These are phyloP conservation scores for Scutellaria barbata DNA, from an alignment of 257 asterid genomes.

Conservation along the genomic window DNA sequence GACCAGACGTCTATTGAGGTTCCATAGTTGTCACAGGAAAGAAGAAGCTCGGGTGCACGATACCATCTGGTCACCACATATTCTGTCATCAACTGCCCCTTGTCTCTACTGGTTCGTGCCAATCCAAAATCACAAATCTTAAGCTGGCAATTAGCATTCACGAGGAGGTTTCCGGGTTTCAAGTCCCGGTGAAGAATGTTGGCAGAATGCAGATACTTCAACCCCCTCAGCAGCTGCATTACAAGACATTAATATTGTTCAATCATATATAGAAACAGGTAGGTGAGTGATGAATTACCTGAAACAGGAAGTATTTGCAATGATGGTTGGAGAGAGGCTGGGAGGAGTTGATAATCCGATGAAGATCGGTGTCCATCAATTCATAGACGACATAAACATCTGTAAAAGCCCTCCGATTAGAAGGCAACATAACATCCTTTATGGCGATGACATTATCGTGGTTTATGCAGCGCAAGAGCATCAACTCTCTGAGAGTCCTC, in stretches of 20 bases:
- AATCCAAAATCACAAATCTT: conserved; percentile 54
- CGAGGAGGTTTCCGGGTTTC: conserved; percentile 51
- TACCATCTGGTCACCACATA: conserved; percentile 56
- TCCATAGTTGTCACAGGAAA: conserved; percentile 49
- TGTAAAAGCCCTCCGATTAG: conserved; percentile 42
- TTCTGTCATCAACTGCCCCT: conserved; percentile 48
- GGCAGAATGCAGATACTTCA: conserved; percentile 51
- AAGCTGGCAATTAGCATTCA: conserved; percentile 44
- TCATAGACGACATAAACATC: conserved; percentile 52
- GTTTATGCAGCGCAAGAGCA: conserved; percentile 44
- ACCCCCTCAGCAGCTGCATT: conserved; percentile 48
- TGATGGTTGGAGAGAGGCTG: conserved; percentile 46
- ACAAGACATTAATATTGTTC: no score
- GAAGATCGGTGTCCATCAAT: conserved; percentile 53
- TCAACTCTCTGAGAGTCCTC: conserved; percentile 47
- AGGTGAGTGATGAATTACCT: conserved; percentile 35
- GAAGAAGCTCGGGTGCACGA: conserved; percentile 55
- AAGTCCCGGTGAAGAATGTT: conserved; percentile 54
- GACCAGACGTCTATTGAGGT: conserved; percentile 54
- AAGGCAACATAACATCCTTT: conserved; percentile 52
- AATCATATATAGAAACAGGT: background rate
- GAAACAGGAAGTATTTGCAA: conserved; percentile 50
- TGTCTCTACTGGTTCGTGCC: conserved; percentile 47
- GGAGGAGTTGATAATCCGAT: conserved; percentile 45
- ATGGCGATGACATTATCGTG: conserved; percentile 49